Percentiles rank a stretch among this genome's conserved stretches.
Evolutionary conservation across 164 flowering plant genomes (phyloP).

Genomic region (Tetrastigma voinierianum): DNA sequence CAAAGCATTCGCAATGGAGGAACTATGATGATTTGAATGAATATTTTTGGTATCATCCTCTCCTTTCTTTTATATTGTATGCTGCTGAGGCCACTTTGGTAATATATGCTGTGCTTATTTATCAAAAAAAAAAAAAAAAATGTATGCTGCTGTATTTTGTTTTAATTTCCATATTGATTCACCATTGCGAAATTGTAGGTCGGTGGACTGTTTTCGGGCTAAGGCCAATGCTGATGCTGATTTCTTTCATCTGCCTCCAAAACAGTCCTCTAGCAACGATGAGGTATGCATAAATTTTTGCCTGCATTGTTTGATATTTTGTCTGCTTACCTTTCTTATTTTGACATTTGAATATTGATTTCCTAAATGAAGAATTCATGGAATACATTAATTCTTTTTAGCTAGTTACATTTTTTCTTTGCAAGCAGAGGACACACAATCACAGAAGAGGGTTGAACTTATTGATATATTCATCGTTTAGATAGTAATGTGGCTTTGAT

Average conservation of each 20-base stretch:
- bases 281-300: slow-evolving; percentile 38
- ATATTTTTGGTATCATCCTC: slow-evolving; percentile 70
- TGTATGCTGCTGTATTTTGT: not conserved
- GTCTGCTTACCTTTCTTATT: not conserved
- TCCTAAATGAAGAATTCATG: too few species aligned
- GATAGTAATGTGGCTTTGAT: too few species aligned
- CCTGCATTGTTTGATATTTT: not conserved
- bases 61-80: not conserved
- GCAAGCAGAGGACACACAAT: too few species aligned
- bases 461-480: too few species aligned
- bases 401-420: not conserved
- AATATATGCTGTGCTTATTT: too few species aligned
- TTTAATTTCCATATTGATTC: not conserved
- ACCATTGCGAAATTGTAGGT: slow-evolving; percentile 45
- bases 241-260: slow-evolving; percentile 60
- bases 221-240: slow-evolving; percentile 99
- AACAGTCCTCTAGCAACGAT: slow-evolving; percentile 34
- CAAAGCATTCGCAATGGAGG: slow-evolving; percentile 96
- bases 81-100: too few species aligned
- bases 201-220: slow-evolving; percentile 84
- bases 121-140: too few species aligned
- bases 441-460: too few species aligned
- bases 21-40: slow-evolving; percentile 96
- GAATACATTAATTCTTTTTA: not conserved
- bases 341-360: too few species aligned